phyloP scores from a whole-genome alignment of 2,329 filamentous ascomycete genomes.

The Trichoderma pleuroti region DNA sequence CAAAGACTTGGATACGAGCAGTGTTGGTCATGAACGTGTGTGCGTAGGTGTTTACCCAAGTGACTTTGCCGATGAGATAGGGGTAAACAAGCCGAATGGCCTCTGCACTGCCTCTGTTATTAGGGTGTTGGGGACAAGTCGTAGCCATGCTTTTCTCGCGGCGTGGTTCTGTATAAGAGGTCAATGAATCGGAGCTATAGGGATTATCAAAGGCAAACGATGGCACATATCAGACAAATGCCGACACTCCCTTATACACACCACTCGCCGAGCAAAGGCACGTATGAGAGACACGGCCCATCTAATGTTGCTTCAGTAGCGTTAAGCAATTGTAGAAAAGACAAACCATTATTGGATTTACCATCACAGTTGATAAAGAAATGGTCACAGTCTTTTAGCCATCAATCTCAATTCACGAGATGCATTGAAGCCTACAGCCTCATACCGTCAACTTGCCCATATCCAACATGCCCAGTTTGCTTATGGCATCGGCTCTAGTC shows the following conservation, averaged over 20 bases:
- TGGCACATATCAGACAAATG: background rate
- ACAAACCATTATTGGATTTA: rapidly evolving
- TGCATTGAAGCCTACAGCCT: background rate
- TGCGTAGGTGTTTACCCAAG: background rate
- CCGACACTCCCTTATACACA: background rate
- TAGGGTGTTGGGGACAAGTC: background rate
- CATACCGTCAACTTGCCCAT: background rate
- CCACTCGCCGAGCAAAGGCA: background rate
- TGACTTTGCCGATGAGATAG: background rate
- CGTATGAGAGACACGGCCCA: background rate
- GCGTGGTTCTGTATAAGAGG: background rate
- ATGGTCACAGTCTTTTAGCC: background rate
- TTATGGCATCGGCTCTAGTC: background rate
- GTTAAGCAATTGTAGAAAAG: background rate
- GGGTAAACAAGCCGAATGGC: background rate
- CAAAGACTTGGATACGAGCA: background rate
- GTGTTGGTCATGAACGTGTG: background rate
- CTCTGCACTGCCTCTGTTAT: background rate
- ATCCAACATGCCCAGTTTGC: background rate
- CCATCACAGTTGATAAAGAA: background rate
- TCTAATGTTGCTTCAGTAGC: background rate
- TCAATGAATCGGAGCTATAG: background rate
- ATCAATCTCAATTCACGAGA: background rate
- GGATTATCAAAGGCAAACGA: background rate
- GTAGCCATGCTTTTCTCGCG: background rate